Conservation (phyloP, 768 basidiomycete genomes). For the Collybia mongolica region DNA sequence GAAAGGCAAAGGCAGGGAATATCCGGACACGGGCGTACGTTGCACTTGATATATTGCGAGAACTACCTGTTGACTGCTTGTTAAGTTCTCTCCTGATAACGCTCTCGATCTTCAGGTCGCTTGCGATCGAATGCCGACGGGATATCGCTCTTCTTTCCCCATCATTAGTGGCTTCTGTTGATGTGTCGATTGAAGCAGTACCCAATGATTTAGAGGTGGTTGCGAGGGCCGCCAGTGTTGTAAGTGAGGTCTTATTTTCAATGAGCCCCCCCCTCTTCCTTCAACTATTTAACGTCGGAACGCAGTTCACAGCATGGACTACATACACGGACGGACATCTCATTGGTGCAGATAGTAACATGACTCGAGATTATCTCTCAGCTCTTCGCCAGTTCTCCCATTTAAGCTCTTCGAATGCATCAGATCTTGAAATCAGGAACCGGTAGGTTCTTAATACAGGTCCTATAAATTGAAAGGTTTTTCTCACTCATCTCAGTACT, state of each 20-base stretch:
- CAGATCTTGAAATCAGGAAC: conserved; percentile 73
- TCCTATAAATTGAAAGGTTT: background rate
- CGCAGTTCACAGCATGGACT: conserved; percentile 88
- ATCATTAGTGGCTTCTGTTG: conserved; percentile 65
- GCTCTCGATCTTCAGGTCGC: conserved; percentile 74
- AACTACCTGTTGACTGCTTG: conserved; percentile 6
- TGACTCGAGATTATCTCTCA: conserved; percentile 70
- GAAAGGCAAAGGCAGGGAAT: conserved; percentile 75
- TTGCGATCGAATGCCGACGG: conserved; percentile 84
- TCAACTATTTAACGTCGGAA: conserved; percentile 1
- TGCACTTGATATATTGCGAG: background rate
- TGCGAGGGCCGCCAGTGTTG: conserved; percentile 78
- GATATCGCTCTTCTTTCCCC: conserved; percentile 77
- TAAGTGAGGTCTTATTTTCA: conserved; percentile 34
- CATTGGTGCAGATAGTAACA: conserved; percentile 70
- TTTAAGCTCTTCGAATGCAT: conserved; percentile 50
- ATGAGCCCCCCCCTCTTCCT: background rate
- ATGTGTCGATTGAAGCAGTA: conserved; percentile 50
- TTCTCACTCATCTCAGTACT: conserved; percentile 46
- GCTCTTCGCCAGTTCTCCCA: conserved; percentile 64
- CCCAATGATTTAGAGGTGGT: conserved; percentile 71
- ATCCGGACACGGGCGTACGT: conserved; percentile 77
- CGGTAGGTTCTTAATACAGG: conserved; percentile 42
- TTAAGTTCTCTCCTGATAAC: conserved; percentile 77
- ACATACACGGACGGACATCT: conserved; percentile 87